phyloP scores from a whole-genome alignment of 192 early-diverging fungal species.

The Coemansia brasiliensis region DNA sequence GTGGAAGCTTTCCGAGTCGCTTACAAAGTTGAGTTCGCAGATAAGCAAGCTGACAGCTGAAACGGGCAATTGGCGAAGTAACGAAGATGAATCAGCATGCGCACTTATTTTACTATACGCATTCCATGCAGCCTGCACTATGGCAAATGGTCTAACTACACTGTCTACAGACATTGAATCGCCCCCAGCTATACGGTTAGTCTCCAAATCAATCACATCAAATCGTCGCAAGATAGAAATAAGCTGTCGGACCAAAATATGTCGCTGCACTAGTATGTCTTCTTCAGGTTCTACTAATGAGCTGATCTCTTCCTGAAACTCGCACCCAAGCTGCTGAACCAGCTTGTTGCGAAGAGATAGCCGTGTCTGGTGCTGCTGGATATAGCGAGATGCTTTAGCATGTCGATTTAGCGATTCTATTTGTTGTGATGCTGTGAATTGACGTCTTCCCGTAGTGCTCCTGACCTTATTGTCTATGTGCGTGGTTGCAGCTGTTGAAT shows the following conservation, averaged over 20 bases:
- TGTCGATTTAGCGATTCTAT: not conserved
- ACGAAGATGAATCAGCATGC: constrained; percentile 5
- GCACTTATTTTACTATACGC: constrained; percentile 32
- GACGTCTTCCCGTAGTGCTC: no score
- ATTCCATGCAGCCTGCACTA: constrained; percentile 23
- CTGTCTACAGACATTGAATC: not conserved
- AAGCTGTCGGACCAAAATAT: constrained; percentile 39
- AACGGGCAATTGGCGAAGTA: constrained; percentile 24
- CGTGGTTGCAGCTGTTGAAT: no score
- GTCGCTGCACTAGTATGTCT: not conserved
- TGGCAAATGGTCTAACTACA: constrained; percentile 4
- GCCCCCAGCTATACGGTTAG: not conserved
- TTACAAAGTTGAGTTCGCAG: constrained; percentile 32
- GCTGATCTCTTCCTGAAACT: constrained; percentile 8
- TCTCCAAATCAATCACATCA: not conserved
- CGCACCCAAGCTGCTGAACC: constrained; percentile 6
- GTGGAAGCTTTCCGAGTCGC: constrained; percentile 9
- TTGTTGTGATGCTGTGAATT: not conserved
- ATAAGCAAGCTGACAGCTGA: constrained; percentile 22
- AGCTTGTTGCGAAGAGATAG: constrained; percentile 13
- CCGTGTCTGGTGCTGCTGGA: not conserved
- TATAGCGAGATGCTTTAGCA: not conserved
- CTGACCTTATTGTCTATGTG: no score
- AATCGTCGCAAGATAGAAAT: constrained; percentile 12
- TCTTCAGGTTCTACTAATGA: not conserved